These are phyloP conservation scores for Penicillium flavigenum DNA, from an alignment of 495 filamentous ascomycete species.

Conservation along the genomic window DNA sequence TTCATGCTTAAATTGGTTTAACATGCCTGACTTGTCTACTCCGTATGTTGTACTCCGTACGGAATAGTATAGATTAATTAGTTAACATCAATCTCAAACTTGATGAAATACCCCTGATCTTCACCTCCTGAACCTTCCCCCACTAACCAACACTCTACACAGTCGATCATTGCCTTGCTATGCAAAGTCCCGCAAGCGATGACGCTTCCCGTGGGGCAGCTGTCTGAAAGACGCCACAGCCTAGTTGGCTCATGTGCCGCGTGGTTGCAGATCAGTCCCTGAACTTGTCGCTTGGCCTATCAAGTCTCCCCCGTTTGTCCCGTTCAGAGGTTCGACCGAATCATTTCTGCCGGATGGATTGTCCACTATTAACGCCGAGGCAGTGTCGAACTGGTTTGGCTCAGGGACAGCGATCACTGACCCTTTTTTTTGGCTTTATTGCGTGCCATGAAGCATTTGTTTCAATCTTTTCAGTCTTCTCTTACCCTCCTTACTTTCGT, in stretches of 20 bases:
- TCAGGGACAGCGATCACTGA: constrained; percentile 15
- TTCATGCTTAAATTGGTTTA: constrained; percentile 7
- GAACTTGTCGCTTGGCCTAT: constrained; percentile 22
- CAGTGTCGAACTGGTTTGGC: constrained; percentile 15
- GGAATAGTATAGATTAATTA: background rate
- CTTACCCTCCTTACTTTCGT: constrained; percentile 12
- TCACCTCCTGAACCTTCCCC: constrained; percentile 14
- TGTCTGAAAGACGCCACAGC: constrained; percentile 17
- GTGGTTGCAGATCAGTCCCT: constrained; percentile 29
- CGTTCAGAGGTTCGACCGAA: constrained; percentile 12
- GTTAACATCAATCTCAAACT: background rate
- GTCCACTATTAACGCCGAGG: constrained; percentile 12
- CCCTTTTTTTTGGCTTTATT: constrained; percentile 15
- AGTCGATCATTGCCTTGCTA: constrained; percentile 26
- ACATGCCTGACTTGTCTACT: background rate
- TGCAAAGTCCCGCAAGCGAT: constrained; percentile 26
- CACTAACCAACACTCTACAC: background rate
- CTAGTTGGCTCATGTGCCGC: constrained; percentile 32
- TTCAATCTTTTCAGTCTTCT: background rate
- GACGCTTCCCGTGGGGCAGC: constrained; percentile 30
- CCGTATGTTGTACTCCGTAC: background rate
- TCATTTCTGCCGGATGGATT: constrained; percentile 25
- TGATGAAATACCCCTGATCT: constrained; percentile 8
- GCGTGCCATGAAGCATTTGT: constrained; percentile 16
- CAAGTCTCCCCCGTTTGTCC: constrained; percentile 13